Percentiles rank a stretch among this genome's conserved stretches.
Evolutionary conservation across 78 protist genomes (phyloP).

Genomic region (Acrasis kona): DNA sequence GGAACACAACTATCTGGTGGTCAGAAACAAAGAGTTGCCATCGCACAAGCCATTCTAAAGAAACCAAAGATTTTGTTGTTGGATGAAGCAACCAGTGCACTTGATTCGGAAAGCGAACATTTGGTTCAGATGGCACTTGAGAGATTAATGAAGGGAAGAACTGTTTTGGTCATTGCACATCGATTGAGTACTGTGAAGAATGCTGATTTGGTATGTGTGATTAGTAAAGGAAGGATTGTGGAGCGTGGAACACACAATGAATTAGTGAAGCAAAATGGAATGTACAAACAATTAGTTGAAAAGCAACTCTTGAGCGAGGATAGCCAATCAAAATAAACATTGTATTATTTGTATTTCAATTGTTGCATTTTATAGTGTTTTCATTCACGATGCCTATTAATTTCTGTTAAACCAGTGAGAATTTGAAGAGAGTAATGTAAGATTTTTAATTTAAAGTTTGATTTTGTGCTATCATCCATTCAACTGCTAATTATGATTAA

Average conservation of each 20-base stretch:
- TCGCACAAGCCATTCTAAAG: constrained; percentile 84
- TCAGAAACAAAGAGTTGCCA: constrained; percentile 81
- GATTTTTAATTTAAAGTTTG: too few species aligned
- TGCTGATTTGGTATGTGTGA: constrained; percentile 50
- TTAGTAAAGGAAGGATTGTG: constrained; percentile 28
- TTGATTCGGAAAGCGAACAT: constrained; percentile 79
- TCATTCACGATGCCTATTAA: too few species aligned
- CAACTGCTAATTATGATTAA: too few species aligned
- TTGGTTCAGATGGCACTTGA: constrained; percentile 63
- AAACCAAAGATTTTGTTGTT: constrained; percentile 85
- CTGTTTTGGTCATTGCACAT: constrained; percentile 79
- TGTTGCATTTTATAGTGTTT: too few species aligned
- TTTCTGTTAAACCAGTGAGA: too few species aligned
- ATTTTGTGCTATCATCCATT: too few species aligned
- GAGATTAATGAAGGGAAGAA: constrained; percentile 37
- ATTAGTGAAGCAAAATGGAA: not conserved
- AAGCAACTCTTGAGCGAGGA: not conserved
- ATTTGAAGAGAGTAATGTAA: too few species aligned
- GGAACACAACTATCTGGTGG: constrained; percentile 79
- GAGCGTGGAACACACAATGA: constrained; percentile 57
- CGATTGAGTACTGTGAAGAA: constrained; percentile 65
- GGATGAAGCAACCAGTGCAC: constrained; percentile 88
- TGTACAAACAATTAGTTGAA: not conserved
- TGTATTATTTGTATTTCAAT: too few species aligned
- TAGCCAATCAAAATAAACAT: too few species aligned